Base-by-base conservation (phyloP, 148 eudicot species). In the Silene latifolia region DNA sequence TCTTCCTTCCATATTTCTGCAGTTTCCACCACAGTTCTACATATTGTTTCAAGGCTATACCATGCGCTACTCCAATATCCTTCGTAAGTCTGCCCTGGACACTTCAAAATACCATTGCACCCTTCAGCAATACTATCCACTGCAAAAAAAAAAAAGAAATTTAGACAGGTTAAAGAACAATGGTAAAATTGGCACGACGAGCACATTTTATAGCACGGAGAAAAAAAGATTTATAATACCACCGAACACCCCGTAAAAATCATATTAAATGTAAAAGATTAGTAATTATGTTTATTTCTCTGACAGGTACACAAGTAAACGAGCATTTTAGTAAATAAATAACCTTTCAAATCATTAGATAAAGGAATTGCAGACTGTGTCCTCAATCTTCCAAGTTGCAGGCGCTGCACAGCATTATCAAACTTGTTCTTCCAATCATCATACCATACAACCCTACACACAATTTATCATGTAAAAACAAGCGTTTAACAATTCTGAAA, bases 1-100 rank as follows among this genome's bases (percentile, higher is more conserved):
- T 88, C 96, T 75, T 82, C 89, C 74, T 86, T 88, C 97, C 99
- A 92, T 63, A 90, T 82, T 60, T 87, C 86, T 56, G 85, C 82
- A 80, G 86, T 87, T 83, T 85, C 92, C 15, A 78, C 79, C n/a
- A 87, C 87, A 81, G 84, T 78, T 76, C 80, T 69, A 74, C 88
- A 87, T 73, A 95, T 72, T 11, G 17, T 81, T 69, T 80, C 90
- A 74, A 92, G 79, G 65, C 87, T 78, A 72, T 75, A 42, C 89
- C 92, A 84, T 57, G 83, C 65, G 72, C 78, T 74, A 79, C 74
- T 79, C 84, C 91, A 80, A 67, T 86, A 85, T 76, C 88, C 87
- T 85, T 76, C 82, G 72, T 89, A 85, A 48, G 77, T 42, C 76
- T 69, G 74, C 75, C 74, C 69, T 20, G 83, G 24, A 54, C 86